phyloP scores from a whole-genome alignment of 306 rosid genomes.

The Cicer arietinum region DNA sequence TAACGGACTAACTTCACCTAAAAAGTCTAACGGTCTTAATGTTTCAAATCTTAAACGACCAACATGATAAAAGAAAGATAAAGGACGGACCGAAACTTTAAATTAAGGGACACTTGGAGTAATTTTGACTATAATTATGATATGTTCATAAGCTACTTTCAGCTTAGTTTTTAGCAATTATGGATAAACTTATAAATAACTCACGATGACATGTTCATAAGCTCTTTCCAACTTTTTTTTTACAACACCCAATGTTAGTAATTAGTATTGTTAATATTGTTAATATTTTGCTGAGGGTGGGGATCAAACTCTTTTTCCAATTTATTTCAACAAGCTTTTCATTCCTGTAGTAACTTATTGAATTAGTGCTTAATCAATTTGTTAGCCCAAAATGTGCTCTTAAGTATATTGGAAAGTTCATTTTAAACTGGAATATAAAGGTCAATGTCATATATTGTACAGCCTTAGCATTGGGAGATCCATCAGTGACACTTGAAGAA shows the following conservation, averaged over 20 bases:
- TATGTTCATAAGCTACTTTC: constrained; percentile 5
- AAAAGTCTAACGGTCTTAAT: not conserved
- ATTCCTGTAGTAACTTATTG: not conserved
- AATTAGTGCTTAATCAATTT: not conserved
- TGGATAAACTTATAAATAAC: not conserved
- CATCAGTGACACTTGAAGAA: constrained; percentile 76
- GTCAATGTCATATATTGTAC: constrained; percentile 35
- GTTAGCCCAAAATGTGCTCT: not conserved
- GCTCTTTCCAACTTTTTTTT: not conserved
- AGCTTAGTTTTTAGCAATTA: not conserved
- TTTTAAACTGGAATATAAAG: constrained; percentile 14
- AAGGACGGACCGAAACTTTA: no score
- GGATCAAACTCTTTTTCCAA: not conserved
- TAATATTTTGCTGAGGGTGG: no score
- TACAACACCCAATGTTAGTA: no score
- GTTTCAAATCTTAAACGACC: not conserved
- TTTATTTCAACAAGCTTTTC: not conserved
- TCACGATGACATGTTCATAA: not conserved
- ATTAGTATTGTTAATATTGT: no score
- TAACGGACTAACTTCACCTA: no score
- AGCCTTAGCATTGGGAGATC: constrained; percentile 93
- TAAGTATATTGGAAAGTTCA: constrained; percentile 1
- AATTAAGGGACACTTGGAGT: no score
- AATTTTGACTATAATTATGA: not conserved
- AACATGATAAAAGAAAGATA: no score